Evolutionary conservation across 2,329 filamentous ascomycete genomes (phyloP), one percentile per base, ranked within the genome.

Genomic region (Cladorrhinum sp.): DNA sequence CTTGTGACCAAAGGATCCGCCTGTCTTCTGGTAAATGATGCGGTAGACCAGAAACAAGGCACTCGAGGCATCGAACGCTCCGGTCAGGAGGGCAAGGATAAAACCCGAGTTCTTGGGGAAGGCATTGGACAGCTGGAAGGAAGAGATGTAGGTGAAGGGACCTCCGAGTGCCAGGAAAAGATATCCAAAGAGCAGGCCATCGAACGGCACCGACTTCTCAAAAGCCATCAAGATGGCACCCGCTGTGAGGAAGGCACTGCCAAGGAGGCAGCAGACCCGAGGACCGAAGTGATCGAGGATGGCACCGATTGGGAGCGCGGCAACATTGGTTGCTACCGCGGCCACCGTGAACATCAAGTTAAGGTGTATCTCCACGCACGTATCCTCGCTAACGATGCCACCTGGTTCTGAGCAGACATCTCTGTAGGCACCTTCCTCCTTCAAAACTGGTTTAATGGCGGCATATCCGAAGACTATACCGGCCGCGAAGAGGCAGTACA

Each of bases 321-420:
- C 91, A 12, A 96, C 89, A 69, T 96, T 96, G 42, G 92, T 96
- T 6, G 85, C 89, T 9, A 96, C 92, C 14, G 92, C 92, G 12
- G 92, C 92, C 46, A 92, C 83, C 5, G 92, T 96, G 79, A 96
- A 96, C 90, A 96, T 96, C 66, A 96, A 79, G 73, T 96, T 96
- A 60, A 96, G 82, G 62, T 81, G 81, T 57, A 86, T 84, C 69
- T 85, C 84, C 61, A 80, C 76, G 71, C 74, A 83, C n/a, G 73
- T 77, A 26, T 80, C 69, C 16, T 69, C 68, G n/a, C 70, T 65
- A 1, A 68, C 60, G 4, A 60, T 56, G 6, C 60, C 57, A 6
- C 68, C 64, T 16, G 63, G 68, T 39, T 70, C 71, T 48, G 71
- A 64, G 70, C 91, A 95, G 33, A 80, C 74, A 55, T 90, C 80